Evolutionary conservation across 495 filamentous ascomycete genomes (phyloP), one percentile per base, ranked within the genome.

Genomic region (Xanthoparmelia taractica): DNA sequence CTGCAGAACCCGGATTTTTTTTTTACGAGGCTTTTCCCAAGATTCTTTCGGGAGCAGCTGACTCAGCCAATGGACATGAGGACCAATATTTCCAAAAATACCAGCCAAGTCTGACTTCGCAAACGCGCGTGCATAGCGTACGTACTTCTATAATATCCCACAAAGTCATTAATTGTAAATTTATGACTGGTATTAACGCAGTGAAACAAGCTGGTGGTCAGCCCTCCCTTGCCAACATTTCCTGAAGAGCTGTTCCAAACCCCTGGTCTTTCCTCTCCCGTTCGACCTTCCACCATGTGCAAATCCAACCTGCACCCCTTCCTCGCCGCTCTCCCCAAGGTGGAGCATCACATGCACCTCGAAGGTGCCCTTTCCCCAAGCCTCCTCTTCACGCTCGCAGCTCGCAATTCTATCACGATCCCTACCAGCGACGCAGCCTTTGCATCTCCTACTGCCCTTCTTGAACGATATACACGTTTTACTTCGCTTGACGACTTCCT

Each of bases 321-420:
- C 69, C 82, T 93, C 40, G 72, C 76, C 43, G 78, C 79, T 29
- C 82, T 92, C 33, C 89, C 89, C 45, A 92, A 90, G 78, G 87
- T 82, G 73, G 89, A 92, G 66, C 89, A 91, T 70, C 88, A 94
- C 71, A 80, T 91, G 59, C 89, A 91, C 67, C 77, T 91, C 8
- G 87, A 90, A 70, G 88, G 88, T 57, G 84, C 85, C 23, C 77
- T 92, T 29, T 82, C 82, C 29, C 86, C 87, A 18, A 72, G 78
- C 48, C 76, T 89, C 25, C 85, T 91, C 66, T 91, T 92, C 77
- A 62, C 75, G 25, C 83, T 92, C 38, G 86, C 88, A 2, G 68
- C 72, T 17, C 80, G 78, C 64, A 89, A 92, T 75, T 71, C 73
- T 20, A 79, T 92, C 58, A 29, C 75, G 4, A 79, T 92, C 20